Conservation (phyloP, 2,329 filamentous ascomycete species). For the Didymella glomerata region DNA sequence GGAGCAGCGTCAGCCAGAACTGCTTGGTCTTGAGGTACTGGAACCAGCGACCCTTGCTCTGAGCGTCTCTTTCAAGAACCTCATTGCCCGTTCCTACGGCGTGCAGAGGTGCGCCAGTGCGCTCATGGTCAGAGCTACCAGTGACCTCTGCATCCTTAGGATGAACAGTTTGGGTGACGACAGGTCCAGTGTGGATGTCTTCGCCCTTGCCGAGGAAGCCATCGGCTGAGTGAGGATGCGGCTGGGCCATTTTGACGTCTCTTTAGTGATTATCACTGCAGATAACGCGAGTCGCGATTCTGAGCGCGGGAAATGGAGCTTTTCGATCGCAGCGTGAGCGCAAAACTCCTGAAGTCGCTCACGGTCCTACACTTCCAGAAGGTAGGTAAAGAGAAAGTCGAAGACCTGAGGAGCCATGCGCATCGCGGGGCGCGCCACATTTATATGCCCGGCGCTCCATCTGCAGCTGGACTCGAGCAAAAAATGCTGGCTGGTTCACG, state of each 20-base stretch:
- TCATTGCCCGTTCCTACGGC: conserved; percentile 26
- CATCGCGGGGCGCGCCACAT: conserved; percentile 32
- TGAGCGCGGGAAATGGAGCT: conserved; percentile 38
- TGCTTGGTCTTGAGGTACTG: conserved; percentile 82
- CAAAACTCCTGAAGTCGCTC: conserved; percentile 56
- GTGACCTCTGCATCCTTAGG: conserved; percentile 33
- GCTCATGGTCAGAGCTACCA: conserved; percentile 44
- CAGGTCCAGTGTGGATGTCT: conserved; percentile 13
- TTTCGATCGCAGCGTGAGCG: conserved; percentile 49
- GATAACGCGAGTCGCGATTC: neutral
- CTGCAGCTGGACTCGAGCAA: conserved; percentile 23
- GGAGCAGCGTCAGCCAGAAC: conserved; percentile 82
- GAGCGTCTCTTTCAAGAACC: conserved; percentile 48
- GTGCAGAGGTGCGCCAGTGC: conserved; percentile 15
- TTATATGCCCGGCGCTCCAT: conserved; percentile 25
- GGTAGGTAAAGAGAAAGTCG: conserved; percentile 15
- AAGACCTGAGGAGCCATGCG: conserved; percentile 2
- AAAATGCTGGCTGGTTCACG: conserved; percentile 36
- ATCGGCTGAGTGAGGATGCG: conserved; percentile 31
- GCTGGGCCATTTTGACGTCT: conserved; percentile 20
- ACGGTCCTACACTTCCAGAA: conserved; percentile 31
- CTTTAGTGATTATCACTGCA: neutral
- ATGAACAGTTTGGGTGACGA: conserved; percentile 32
- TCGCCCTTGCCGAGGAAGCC: conserved; percentile 21
- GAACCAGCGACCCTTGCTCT: conserved; percentile 59